Base-by-base conservation (phyloP, 2,329 filamentous ascomycete genomes). In the Fusarium nodosum region DNA sequence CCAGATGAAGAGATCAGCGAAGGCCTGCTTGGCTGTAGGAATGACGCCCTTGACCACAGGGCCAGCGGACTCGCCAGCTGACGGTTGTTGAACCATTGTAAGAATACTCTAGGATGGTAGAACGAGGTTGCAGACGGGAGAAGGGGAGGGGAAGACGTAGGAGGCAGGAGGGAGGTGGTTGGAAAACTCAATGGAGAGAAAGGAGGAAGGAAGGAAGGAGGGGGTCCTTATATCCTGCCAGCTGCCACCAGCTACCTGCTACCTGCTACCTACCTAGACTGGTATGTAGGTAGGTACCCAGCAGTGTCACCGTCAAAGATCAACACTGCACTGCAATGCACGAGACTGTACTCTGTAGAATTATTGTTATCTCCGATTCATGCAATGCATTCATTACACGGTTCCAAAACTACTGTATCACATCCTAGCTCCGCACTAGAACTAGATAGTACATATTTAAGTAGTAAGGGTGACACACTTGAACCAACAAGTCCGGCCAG, bases 1-100 rank as follows among this genome's bases (percentile, higher is more conserved):
- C 90, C 91, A 94, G 72, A 83, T 85, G 82, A 92, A 91, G 63
- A 93, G 85, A 72, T 93, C 91, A 13, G 78, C 77, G 71, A 86
- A 83, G 36, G 87, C 83, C 76, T 93, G 90, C 74, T 87, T 90
- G 13, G 89, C 88, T 1, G 89, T 90, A 30, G 90, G 83, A 39
- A 88, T 65, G 51, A 88, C 84, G 42, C 91, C 91, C 78, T 87
- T 88, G 34, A 89, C 89, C 61, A 93, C 77, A 22, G 90, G 88
- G 67, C 92, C 90, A 56, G 91, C 90, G 13, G 86, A 83, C 69
- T 87, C 82, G 72, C 81, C 76, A 60, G 52, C 48, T 26, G 56
- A 51, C 53, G 69, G 58, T 52, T 61, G 63, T 4, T 55, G 50
- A 46, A 60, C 41, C 55, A 60, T 56, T 39, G 16, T 58, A 30